Conservation (phyloP, 2,329 filamentous ascomycete genomes). For the Aspergillus tubingensis region DNA sequence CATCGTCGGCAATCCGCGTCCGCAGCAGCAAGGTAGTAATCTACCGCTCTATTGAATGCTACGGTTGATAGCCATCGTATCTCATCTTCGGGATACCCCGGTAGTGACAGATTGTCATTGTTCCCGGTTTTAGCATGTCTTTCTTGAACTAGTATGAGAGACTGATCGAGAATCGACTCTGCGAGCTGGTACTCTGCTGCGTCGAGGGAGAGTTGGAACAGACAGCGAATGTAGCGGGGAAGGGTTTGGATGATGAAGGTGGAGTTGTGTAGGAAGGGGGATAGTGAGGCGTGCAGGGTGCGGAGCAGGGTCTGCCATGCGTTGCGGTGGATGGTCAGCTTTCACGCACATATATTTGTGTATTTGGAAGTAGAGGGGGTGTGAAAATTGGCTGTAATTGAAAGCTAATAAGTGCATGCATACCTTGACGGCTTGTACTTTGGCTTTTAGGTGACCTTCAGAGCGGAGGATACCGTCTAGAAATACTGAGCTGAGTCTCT, state of each 20-base stretch:
- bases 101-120: neutral
- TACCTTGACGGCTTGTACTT: constrained; percentile 47
- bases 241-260: constrained; percentile 52
- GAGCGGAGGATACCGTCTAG: constrained; percentile 65
- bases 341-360: too few relatives aligned
- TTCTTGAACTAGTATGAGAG: constrained; percentile 25
- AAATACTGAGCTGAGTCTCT: constrained; percentile 62
- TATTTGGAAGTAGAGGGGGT: neutral
- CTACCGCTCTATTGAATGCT: constrained; percentile 58
- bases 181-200: constrained; percentile 29
- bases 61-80: constrained; percentile 59
- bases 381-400: neutral
- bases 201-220: constrained; percentile 67
- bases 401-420: neutral
- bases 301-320: constrained; percentile 64
- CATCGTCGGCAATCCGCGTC: constrained; percentile 38
- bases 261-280: constrained; percentile 42
- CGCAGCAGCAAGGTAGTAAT: constrained; percentile 46
- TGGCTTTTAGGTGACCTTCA: constrained; percentile 43
- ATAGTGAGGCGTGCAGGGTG: constrained; percentile 60
- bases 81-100: constrained; percentile 54
- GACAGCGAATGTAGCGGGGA: constrained; percentile 74
- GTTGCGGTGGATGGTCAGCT: neutral
- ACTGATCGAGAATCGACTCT: constrained; percentile 38
- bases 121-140: neutral